Evolutionary conservation across 1,284 basidiomycete species (phyloP).

Genomic region (Calocybe gambosa): DNA sequence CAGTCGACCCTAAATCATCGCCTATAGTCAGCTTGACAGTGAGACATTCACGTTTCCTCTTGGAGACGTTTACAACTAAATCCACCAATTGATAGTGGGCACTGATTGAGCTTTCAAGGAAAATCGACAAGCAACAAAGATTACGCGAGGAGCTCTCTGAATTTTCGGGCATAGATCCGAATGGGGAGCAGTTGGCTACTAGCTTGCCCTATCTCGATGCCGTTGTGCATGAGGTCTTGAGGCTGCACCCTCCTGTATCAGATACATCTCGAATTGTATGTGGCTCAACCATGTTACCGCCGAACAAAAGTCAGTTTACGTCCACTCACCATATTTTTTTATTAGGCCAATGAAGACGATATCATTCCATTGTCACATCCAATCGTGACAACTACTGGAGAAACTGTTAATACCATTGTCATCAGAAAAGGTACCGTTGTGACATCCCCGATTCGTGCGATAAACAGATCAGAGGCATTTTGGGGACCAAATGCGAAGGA

Average conservation of each 20-base stretch:
- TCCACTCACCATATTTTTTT: too few relatives aligned
- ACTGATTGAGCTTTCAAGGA: slow-evolving; percentile 43
- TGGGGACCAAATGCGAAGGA: slow-evolving; percentile 34
- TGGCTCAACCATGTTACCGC: not conserved
- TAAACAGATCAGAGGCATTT: slow-evolving; percentile 42
- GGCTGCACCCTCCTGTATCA: slow-evolving; percentile 35
- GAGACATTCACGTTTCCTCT: not conserved
- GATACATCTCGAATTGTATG: slow-evolving; percentile 36
- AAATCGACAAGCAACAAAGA: slow-evolving; percentile 41
- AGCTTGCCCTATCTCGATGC: slow-evolving; percentile 51
- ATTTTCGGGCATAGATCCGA: slow-evolving; percentile 29
- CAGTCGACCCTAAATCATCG: not conserved
- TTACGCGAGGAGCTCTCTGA: slow-evolving; percentile 46
- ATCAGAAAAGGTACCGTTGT: slow-evolving; percentile 41
- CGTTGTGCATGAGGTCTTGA: slow-evolving; percentile 44
- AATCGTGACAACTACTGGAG: slow-evolving; percentile 31
- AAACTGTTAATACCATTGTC: slow-evolving; percentile 31
- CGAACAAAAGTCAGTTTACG: too few relatives aligned
- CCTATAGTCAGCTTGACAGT: slow-evolving; percentile 13
- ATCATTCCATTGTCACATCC: slow-evolving; percentile 44
- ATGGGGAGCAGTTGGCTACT: slow-evolving; percentile 42
- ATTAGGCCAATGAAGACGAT: slow-evolving; percentile 42
- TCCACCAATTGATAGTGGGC: slow-evolving; percentile 31
- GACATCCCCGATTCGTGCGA: slow-evolving; percentile 30
- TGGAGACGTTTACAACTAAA: not conserved